A percentile compares a stretch with the other conserved stretches of the same genome.
phyloP scores from a whole-genome alignment of 345 rosid genomes.

The Cochlearia excelsa region DNA sequence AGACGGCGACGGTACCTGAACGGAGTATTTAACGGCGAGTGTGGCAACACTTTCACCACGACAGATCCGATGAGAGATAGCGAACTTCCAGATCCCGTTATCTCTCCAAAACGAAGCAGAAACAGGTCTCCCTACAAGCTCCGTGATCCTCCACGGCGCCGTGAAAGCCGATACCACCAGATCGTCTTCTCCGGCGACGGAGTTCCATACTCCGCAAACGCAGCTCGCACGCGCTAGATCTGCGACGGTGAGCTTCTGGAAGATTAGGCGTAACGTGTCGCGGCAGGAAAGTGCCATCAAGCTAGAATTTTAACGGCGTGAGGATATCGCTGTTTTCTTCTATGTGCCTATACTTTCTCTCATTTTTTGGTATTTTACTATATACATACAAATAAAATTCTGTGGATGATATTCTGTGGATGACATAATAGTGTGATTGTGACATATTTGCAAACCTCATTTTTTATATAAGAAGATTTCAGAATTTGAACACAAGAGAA shows the following conservation, averaged over 20 bases:
- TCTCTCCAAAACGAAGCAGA: slow-evolving; percentile 74
- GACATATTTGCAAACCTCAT: too few relatives aligned
- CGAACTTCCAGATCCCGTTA: slow-evolving; percentile 63
- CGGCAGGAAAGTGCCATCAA: slow-evolving; percentile 52
- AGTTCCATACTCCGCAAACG: slow-evolving; percentile 68
- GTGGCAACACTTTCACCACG: slow-evolving; percentile 66
- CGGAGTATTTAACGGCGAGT: slow-evolving; percentile 86
- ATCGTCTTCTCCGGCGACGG: slow-evolving; percentile 50
- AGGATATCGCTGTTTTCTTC: background rate
- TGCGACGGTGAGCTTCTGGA: slow-evolving; percentile 49
- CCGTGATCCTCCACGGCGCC: slow-evolving; percentile 62
- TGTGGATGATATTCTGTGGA: too few relatives aligned
- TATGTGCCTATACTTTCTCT: too few relatives aligned
- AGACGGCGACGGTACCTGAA: slow-evolving; percentile 49
- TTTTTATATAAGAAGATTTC: too few relatives aligned
- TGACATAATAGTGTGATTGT: too few relatives aligned
- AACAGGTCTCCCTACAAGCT: slow-evolving; percentile 57
- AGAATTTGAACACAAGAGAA: background rate
- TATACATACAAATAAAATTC: too few relatives aligned
- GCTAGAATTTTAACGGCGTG: slow-evolving; percentile 33
- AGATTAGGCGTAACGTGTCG: slow-evolving; percentile 66
- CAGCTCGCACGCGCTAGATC: slow-evolving; percentile 83
- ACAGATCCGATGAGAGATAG: slow-evolving; percentile 65
- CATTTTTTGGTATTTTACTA: too few relatives aligned
- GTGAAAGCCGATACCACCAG: slow-evolving; percentile 51